A percentile compares a stretch with the other conserved stretches of the same genome.
phyloP scores from a whole-genome alignment of 345 rosid species.

The Linum usitatissimum region DNA sequence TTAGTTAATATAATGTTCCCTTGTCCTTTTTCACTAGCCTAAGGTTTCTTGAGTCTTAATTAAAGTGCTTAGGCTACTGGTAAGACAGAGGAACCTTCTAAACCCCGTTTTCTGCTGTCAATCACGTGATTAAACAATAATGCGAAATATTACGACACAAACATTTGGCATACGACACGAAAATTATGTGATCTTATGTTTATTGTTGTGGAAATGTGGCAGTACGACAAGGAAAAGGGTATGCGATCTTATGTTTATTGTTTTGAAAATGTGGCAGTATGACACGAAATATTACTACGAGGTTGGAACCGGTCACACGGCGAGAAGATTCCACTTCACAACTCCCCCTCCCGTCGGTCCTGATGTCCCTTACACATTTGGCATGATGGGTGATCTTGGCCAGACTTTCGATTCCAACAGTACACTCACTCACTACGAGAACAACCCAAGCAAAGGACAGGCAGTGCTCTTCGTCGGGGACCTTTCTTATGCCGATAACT shows the following conservation, averaged over 20 bases:
- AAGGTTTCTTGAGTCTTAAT: too few species aligned
- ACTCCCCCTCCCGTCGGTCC: slow-evolving; percentile 65
- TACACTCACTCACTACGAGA: slow-evolving; percentile 34
- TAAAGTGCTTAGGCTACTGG: too few species aligned
- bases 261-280: slow-evolving; percentile 26
- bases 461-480: slow-evolving; percentile 37
- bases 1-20: too few species aligned
- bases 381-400: slow-evolving; percentile 48
- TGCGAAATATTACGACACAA: too few species aligned
- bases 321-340: slow-evolving; percentile 48
- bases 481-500: slow-evolving; percentile 36
- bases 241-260: not conserved
- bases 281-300: slow-evolving; percentile 51
- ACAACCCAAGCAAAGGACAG: slow-evolving; percentile 37
- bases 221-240: too few species aligned
- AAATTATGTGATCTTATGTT: too few species aligned
- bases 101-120: too few species aligned
- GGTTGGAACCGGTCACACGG: slow-evolving; percentile 40
- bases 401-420: slow-evolving; percentile 39
- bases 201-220: too few species aligned
- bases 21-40: too few species aligned
- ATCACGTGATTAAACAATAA: too few species aligned
- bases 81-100: too few species aligned
- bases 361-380: slow-evolving; percentile 59
- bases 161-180: too few species aligned